phyloP scores from a whole-genome alignment of 2,329 filamentous ascomycete species.

The Fusarium goolgardi region DNA sequence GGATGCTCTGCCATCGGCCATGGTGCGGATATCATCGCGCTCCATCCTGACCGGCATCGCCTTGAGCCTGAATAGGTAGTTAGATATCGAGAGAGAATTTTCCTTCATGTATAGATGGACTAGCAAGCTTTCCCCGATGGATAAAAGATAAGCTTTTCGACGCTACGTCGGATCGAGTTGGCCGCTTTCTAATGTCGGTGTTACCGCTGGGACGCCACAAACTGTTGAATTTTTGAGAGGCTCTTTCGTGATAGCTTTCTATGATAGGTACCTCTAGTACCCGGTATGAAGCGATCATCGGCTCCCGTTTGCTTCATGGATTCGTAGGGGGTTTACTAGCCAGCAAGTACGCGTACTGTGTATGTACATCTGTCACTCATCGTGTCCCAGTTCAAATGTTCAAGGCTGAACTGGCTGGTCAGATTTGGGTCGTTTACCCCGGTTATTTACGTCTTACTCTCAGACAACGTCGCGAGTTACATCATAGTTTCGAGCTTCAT shows the following conservation, averaged over 20 bases:
- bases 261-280: neutral
- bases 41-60: constrained; percentile 38
- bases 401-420: neutral
- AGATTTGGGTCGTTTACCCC: constrained; percentile 4
- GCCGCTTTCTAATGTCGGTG: neutral
- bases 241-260: constrained; percentile 5
- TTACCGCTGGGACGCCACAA: constrained; percentile 8
- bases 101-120: neutral
- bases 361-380: constrained; percentile 3
- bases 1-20: constrained; percentile 36
- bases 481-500: constrained; percentile 26
- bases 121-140: constrained; percentile 5
- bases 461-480: constrained; percentile 14
- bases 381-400: neutral
- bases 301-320: neutral
- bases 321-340: neutral
- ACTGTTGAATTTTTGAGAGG: constrained; percentile 7
- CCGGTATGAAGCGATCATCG: neutral
- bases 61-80: constrained; percentile 26
- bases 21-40: constrained; percentile 30
- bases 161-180: constrained; percentile 13
- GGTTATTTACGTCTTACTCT: neutral
- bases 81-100: constrained; percentile 30
- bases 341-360: constrained; percentile 11
- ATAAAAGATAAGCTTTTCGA: constrained; percentile 22